Base-by-base conservation (phyloP, 768 basidiomycete species). In the Hemileccinum rubropunctum region DNA sequence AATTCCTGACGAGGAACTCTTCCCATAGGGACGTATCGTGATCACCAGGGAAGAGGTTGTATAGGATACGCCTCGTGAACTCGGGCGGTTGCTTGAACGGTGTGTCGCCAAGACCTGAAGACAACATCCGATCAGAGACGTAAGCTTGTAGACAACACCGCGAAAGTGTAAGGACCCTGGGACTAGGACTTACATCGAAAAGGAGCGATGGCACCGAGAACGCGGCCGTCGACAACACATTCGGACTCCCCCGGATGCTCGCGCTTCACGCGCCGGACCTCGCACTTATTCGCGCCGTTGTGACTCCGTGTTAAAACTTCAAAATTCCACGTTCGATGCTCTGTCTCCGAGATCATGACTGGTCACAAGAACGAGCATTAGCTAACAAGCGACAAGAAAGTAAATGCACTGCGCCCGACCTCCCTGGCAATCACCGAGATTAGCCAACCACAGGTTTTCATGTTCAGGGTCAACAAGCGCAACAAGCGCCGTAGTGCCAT, bases 381-480 rank as follows among this genome's bases (percentile, higher is more conserved):
- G 51, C 45, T 11, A 34, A 40, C 37, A 51, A 42, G 13, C 17
- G 18, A n/a, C 44, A 18, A n/a, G 13, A 14, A 44, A 56, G 46
- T 32, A 32, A 42, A 47, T 6, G 1, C 2, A 14, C 20, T 14
- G 38, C 21, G 71, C 83, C 54, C 55, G 10, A 87, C 87, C 74
- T 52, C 86, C 86, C 74, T 86, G 83, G 64, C 86, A 89, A 61
- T 91, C 88, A 13, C 88, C 88, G 23, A 91, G 73, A 60, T 89
- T 89, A 6, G 87, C 88, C 41, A 90, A 69, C 88, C 88, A 91
- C 18, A 90, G 70, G 54, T 88, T 80, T 59, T 78, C 73, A 54
- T 79, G 77, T 17, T 80, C 73, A 32, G 87, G 85, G 68, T 89
- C 86, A 36, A 85, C 76, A 33, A 91, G 74, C 9, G 88, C 78